phyloP scores from a whole-genome alignment of 805 yeast species.

The Wickerhamomyces chaumierensis region DNA sequence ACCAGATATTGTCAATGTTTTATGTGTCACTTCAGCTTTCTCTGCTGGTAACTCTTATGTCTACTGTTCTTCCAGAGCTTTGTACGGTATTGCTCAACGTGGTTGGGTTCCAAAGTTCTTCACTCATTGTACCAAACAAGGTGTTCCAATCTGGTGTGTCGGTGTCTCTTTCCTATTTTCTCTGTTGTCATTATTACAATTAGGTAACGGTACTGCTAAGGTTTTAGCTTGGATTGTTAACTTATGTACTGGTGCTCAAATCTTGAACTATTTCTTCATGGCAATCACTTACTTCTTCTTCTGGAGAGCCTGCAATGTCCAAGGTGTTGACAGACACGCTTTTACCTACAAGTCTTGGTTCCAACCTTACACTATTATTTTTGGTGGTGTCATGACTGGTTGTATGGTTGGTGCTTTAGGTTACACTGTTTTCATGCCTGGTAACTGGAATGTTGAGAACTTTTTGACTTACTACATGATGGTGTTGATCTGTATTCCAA shows the following conservation, averaged over 20 bases:
- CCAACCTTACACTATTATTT: slow-evolving; percentile 47
- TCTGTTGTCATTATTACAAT: slow-evolving; percentile 53
- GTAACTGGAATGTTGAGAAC: slow-evolving; percentile 47
- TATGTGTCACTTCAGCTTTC: slow-evolving; percentile 42
- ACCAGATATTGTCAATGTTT: slow-evolving; percentile 39
- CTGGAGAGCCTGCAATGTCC: slow-evolving; percentile 46
- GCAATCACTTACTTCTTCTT: slow-evolving; percentile 52
- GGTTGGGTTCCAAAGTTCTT: slow-evolving; percentile 54
- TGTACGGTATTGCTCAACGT: slow-evolving; percentile 42
- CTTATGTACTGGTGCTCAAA: slow-evolving; percentile 57
- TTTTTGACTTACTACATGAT: slow-evolving; percentile 67
- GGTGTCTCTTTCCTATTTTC: slow-evolving; percentile 43
- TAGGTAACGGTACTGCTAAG: slow-evolving; percentile 43
- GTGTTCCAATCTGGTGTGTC: slow-evolving; percentile 70
- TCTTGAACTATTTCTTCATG: slow-evolving; percentile 47
- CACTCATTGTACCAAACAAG: slow-evolving; percentile 45
- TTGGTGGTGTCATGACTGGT: slow-evolving; percentile 32
- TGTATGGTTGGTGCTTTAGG: slow-evolving; percentile 54
- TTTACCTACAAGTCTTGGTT: slow-evolving; percentile 41
- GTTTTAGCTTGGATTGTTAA: slow-evolving; percentile 66
- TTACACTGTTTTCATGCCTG: slow-evolving; percentile 62
- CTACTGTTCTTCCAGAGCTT: slow-evolving; percentile 49
- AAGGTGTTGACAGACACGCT: slow-evolving; percentile 28
- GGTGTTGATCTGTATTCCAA: slow-evolving; percentile 43
- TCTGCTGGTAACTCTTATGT: slow-evolving; percentile 48